phyloP scores from a whole-genome alignment of 1,284 basidiomycete genomes.

The Cryptococcus neoformans region DNA sequence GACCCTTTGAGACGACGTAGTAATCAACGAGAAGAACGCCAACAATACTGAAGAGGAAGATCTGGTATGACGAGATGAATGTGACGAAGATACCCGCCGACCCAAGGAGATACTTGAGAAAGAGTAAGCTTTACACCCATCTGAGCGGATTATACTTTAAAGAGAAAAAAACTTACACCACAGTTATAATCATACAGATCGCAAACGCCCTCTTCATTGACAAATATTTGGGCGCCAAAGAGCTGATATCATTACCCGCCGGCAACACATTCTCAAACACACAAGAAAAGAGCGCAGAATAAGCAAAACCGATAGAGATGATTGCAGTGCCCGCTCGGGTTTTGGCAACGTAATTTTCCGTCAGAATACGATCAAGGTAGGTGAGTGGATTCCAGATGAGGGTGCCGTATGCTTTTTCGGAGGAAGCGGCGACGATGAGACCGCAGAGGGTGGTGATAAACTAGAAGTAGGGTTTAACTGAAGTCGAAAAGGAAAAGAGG shows the following conservation, averaged over 20 bases:
- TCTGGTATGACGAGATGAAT: constrained; percentile 51
- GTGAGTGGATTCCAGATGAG: constrained; percentile 74
- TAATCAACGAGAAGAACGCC: constrained; percentile 80
- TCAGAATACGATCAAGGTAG: constrained; percentile 65
- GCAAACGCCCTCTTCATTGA: constrained; percentile 78
- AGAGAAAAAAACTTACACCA: constrained; percentile 14
- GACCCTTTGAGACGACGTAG: constrained; percentile 67
- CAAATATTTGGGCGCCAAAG: constrained; percentile 64
- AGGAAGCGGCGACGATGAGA: constrained; percentile 74
- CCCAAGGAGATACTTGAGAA: constrained; percentile 52
- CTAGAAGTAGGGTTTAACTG: constrained; percentile 55
- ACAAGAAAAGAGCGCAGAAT: constrained; percentile 32
- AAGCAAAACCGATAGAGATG: constrained; percentile 57
- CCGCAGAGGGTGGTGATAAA: constrained; percentile 70
- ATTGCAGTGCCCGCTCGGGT: constrained; percentile 67
- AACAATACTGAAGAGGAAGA: constrained; percentile 73
- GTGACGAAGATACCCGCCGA: constrained; percentile 62
- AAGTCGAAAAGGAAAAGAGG: constrained; percentile 33
- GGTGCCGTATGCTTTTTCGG: constrained; percentile 66
- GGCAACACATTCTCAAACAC: constrained; percentile 35
- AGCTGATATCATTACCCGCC: constrained; percentile 25
- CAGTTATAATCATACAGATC: constrained; percentile 52
- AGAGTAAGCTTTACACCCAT: too few species aligned
- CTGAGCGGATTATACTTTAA: too few species aligned
- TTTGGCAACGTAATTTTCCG: constrained; percentile 60